Conservation (phyloP, 768 basidiomycete species). For the Trametes sanguinea region DNA sequence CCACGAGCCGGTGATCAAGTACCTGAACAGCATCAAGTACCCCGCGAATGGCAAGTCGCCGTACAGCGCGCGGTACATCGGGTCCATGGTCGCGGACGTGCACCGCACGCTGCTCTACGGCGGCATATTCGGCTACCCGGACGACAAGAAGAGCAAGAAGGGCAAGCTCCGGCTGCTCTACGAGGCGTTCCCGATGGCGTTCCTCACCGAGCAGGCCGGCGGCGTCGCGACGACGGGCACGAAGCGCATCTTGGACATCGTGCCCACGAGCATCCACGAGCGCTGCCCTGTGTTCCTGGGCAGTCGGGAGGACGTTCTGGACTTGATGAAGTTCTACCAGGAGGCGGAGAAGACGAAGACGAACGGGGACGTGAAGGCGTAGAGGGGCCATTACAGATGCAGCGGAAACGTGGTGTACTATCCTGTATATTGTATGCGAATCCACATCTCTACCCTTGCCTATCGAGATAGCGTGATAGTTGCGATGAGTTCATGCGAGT, state of each 20-base stretch:
- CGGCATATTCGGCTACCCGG: conserved; percentile 98
- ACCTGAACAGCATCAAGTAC: conserved; percentile 91
- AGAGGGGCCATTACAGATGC: neutral
- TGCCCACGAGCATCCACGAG: conserved; percentile 86
- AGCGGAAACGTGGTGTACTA: conserved; percentile 9
- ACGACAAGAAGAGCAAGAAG: conserved; percentile 95
- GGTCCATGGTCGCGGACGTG: conserved; percentile 99
- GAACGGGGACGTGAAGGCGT: conserved; percentile 24
- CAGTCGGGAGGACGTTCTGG: conserved; percentile 88
- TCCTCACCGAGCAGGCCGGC: conserved; percentile 93
- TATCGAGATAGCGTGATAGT: neutral
- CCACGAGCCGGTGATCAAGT: conserved; percentile 74
- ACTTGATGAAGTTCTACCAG: conserved; percentile 85
- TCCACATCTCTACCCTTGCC: neutral
- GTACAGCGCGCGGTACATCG: conserved; percentile 92
- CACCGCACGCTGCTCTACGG: conserved; percentile 96
- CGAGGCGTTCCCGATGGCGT: conserved; percentile 98
- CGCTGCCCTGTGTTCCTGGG: conserved; percentile 93
- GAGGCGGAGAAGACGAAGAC: conserved; percentile 24
- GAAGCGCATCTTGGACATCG: conserved; percentile 89
- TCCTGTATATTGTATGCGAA: conserved; percentile 12
- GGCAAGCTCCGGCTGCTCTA: conserved; percentile 95
- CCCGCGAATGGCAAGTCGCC: conserved; percentile 78
- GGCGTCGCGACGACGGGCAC: conserved; percentile 96
- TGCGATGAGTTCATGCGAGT: neutral